Percentiles rank a stretch among this genome's conserved stretches.
phyloP scores from a whole-genome alignment of 192 early-diverging fungal species.

The Backusella westeae region DNA sequence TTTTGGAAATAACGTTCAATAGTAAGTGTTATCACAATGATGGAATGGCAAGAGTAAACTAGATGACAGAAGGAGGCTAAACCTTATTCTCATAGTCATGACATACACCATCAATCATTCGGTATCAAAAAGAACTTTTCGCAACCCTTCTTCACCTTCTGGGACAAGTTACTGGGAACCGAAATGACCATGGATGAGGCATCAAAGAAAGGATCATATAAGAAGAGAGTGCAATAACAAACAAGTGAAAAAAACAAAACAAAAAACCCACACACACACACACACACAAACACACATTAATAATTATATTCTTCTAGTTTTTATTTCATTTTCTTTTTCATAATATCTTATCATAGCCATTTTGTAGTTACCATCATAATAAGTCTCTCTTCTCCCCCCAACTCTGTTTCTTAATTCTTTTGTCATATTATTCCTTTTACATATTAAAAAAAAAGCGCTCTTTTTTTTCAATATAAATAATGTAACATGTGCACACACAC shows the following conservation, averaged over 20 bases:
- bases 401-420: neutral
- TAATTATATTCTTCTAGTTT: neutral
- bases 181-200: conserved; percentile 33
- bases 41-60: neutral
- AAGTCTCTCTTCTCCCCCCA: neutral
- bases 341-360: neutral
- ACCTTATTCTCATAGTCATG: conserved; percentile 40
- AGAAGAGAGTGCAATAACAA: neutral
- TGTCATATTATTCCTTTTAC: neutral
- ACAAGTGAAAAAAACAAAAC: neutral
- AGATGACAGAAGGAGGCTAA: neutral
- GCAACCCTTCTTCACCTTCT: conserved; percentile 79
- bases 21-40: conserved; percentile 16
- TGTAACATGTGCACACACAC: neutral
- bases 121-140: conserved; percentile 60
- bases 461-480: conserved; percentile 2
- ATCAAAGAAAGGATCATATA: conserved; percentile 3
- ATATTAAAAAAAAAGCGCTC: neutral
- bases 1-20: conserved; percentile 60
- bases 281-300: neutral
- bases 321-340: neutral
- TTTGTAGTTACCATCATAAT: neutral
- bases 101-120: conserved; percentile 57
- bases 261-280: neutral
- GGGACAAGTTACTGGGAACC: conserved; percentile 75